Base-by-base conservation (phyloP, 2,329 filamentous ascomycete genomes). In the Pseudocercospora cruenta region DNA sequence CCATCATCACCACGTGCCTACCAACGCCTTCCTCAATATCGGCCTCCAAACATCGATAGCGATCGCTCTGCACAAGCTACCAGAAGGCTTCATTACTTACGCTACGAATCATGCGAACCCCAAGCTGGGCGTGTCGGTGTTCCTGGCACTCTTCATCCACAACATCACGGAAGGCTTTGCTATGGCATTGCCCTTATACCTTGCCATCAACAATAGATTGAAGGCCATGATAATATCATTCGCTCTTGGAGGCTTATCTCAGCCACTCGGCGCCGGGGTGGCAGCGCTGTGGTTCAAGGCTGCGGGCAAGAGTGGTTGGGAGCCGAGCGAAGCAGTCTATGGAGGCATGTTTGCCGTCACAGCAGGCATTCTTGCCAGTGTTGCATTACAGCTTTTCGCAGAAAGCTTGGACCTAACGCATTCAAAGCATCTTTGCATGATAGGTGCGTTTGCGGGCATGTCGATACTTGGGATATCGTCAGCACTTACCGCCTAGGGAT, bases 141-240 rank as follows among this genome's bases (percentile, higher is more conserved):
- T 99, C 81, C 87, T 98, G 78, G 94, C 95, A 0, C 86, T 99
- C 7, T 97, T 97, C 76, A 94, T 99, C 66, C 95, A 99, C 84
- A 99, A 98, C 81, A 96, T 99, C 74, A 94, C 93, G 28, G 95
- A 99, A 81, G 95, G 95, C 1, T 98, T 98, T 77, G 92, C 94
- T 68, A 91, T 99, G 86, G 93, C 93, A 0, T 82, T 99, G 0
- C 95, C 95, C 0, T 84, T 99, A 0, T 99, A 96, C 79, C 91
- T 99, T 74, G 95, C 95, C 1, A 87, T 97, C 33, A 87, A 90
- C 68, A 94, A 89, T 65, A 90, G 93, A 54, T 82, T 87, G 76
- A 90, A 89, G 73, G 94, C 95, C 19, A 95, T 98, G 82, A 80
- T 91, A 66, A 96, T 92, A 89, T 90, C 91, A 4, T 90, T 91